Evolutionary conservation across 768 basidiomycete genomes (phyloP), one percentile per base, ranked within the genome.

Genomic region (Boletus bicolor): DNA sequence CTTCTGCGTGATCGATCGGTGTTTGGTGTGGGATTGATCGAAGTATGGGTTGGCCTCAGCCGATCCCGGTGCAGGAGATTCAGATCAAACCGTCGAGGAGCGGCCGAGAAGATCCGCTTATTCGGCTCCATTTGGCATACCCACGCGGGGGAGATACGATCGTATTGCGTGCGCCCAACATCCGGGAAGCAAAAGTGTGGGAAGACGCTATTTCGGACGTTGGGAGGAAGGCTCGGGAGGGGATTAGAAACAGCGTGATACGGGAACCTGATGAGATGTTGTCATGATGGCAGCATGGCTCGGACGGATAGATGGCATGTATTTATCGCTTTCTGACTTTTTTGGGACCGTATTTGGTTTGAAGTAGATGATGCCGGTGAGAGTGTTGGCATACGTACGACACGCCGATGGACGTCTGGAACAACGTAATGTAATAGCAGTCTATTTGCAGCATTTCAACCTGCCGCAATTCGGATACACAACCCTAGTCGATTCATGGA

Each of bases 121-220:
- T 95, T 75, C 80, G 83, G 53, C 69, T 94, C 12, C 75, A 77
- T 14, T 72, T 89, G 52, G 77, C 84, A 3, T 89, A 87, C 68
- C 84, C 85, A 37, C 79, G 88, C 45, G 89, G 89, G 35, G 90
- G 89, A 1, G 87, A 92, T 55, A 77, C 78, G 6, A 79, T 93
- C 43, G 71, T 73, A 17, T 70, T 92, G 50, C 80, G 81, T 41
- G 84, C 87, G 0, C 65, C 73, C 4, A 85, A 79, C 21, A 72
- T 77, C 0, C 76, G 84, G 6, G 86, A 90, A 39, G 83, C 85
- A 53, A 79, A 82, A 59, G 58, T 64, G 1, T 84, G 82, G 82
- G 72, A 75, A 58, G 70, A 74, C 10, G 74, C 74, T 6, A 79
- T 84, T 19, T 67, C 24, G 28, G 54, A 59, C 5, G 50, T 56